Conservation (phyloP, 495 filamentous ascomycete genomes). For the Lepraria neglecta region DNA sequence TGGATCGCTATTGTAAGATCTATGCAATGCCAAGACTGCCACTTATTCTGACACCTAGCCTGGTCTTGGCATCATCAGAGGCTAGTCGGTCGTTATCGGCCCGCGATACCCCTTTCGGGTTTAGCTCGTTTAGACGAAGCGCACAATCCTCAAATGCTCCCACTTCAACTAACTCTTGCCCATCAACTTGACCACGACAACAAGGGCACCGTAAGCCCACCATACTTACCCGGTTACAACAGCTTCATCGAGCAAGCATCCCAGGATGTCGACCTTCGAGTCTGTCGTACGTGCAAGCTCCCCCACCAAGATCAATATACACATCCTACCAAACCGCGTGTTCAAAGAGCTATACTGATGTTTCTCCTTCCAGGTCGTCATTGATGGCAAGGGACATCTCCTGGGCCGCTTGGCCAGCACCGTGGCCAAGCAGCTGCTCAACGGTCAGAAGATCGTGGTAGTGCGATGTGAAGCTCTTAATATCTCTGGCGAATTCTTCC, state of each 20-base stretch:
- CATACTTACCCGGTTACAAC: conserved; percentile 38
- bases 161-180: conserved; percentile 39
- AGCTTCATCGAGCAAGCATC: conserved; percentile 40
- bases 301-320: conserved; percentile 33
- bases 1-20: too few relatives aligned
- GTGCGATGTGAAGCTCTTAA: conserved; percentile 98
- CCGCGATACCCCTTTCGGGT: background rate
- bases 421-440: conserved; percentile 98
- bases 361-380: conserved; percentile 63
- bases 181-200: conserved; percentile 44
- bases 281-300: conserved; percentile 68
- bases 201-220: conserved; percentile 38
- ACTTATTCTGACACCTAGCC: too few relatives aligned
- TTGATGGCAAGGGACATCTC: conserved; percentile 99
- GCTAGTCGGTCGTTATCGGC: conserved; percentile 4
- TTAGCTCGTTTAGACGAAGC: conserved; percentile 21
- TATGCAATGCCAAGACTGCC: too few relatives aligned
- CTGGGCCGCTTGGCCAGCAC: conserved; percentile 97
- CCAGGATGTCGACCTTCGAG: conserved; percentile 97
- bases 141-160: conserved; percentile 19
- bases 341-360: conserved; percentile 11
- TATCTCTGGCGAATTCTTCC: conserved; percentile 99
- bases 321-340: conserved; percentile 11
- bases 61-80: too few relatives aligned
- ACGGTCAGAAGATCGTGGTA: conserved; percentile 98